Evolutionary conservation across 768 basidiomycete genomes (phyloP), one percentile per base, ranked within the genome.

Genomic region (Boletus bicolor): DNA sequence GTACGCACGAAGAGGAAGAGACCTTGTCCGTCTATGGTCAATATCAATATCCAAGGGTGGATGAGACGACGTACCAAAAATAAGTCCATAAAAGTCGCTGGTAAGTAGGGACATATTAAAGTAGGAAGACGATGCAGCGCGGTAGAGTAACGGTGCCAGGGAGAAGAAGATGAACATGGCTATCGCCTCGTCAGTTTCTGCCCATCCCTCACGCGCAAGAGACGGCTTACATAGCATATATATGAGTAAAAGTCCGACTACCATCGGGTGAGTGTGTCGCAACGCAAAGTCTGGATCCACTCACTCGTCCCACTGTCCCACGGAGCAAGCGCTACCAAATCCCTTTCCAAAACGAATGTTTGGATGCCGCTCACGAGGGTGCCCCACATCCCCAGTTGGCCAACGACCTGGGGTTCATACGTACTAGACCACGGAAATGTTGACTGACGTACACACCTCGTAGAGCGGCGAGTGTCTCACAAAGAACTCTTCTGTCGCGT

Each of bases 401-500:
- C 92, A 6, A 93, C 83, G 44, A 93, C 89, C 81, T 83, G 30
- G 17, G 4, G 21, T 19, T 17, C 42, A 52, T 62, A 15, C 24
- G 21, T 44, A 44, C 37, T 28, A 15, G 32, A 42, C 17, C n/a
- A 49, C 19, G 11, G 36, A 28, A n/a, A 45, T 37, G 21, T 41
- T 2, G n/a, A 39, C 42, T 5, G 12, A 44, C 4, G 44, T 21
- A 44, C 62, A 4, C 37, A 79, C 84, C 74, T 93, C 92, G 63
- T 91, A 93, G 35, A 94, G 75, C 3, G 91, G 92, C 9, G 84
- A 79, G 53, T 77, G 82, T 54, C 91, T 82, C 38, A 93, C 92
- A 59, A 93, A 83, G 69, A 89, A 89, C 64, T 93, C 92, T 68
- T 94, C 92, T 0, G 89, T 91, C 8, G 92, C 87, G 58, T 93